Evolutionary conservation across 345 rosid species (phyloP).

Genomic region (Aurinia saxatilis): DNA sequence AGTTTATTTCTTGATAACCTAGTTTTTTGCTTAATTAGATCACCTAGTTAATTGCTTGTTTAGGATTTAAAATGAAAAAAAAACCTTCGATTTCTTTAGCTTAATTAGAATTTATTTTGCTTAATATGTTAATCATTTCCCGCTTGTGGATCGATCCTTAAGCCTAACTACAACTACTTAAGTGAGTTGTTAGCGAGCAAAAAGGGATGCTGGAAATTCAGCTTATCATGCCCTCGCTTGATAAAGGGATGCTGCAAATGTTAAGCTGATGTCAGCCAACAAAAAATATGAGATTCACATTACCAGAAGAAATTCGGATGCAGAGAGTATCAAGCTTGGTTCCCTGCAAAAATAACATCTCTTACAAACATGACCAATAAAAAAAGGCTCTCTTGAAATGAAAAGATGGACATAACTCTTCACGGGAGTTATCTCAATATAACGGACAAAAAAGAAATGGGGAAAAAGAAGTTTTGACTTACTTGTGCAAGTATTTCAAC

Average conservation of each 20-base stretch:
- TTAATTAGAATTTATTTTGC: too few species aligned
- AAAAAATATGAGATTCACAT: conserved; percentile 4
- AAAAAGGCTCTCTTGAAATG: not conserved
- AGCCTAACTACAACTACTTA: too few species aligned
- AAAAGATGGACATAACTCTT: conserved; percentile 3
- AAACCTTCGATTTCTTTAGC: too few species aligned
- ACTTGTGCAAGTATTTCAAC: conserved; percentile 80
- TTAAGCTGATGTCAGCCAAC: conserved; percentile 17
- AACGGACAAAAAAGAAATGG: conserved; percentile 4
- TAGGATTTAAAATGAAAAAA: too few species aligned
- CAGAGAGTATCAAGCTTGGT: conserved; percentile 67
- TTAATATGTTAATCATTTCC: too few species aligned
- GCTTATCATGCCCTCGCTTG: conserved; percentile 50
- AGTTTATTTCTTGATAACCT: too few species aligned
- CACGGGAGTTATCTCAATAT: not conserved
- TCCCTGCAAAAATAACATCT: conserved; percentile 43
- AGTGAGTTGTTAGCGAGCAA: too few species aligned
- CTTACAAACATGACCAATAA: not conserved
- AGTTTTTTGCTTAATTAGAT: too few species aligned
- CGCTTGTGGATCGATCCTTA: too few species aligned
- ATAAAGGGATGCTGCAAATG: conserved; percentile 79
- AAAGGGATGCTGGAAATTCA: too few species aligned
- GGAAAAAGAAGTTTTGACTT: not conserved
- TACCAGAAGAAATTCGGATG: conserved; percentile 78
- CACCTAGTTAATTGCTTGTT: too few species aligned